These are phyloP conservation scores for Camellia sinensis DNA, from an alignment of 148 eudicot species.

Conservation along the genomic window DNA sequence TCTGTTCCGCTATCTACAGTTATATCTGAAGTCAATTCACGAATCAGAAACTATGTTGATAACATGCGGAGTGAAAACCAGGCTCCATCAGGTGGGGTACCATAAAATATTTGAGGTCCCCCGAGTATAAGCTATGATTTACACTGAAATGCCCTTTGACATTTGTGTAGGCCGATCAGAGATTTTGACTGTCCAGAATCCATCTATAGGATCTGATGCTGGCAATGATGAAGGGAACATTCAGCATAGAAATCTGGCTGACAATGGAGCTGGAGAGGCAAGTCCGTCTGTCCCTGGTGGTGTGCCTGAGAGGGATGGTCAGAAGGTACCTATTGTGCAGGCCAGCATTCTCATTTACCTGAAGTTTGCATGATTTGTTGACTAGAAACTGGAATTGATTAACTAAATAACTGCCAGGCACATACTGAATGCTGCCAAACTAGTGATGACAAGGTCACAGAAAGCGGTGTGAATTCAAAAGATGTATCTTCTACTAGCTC, in stretches of 20 bases:
- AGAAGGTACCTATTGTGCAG: conserved; percentile 33
- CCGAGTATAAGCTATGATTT: not conserved
- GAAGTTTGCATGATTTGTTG: not conserved
- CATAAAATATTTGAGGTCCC: not conserved
- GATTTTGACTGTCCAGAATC: conserved; percentile 33
- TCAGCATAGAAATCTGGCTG: conserved; percentile 12
- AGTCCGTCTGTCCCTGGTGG: not conserved
- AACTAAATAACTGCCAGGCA: conserved; percentile 25
- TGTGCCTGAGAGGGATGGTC: conserved; percentile 24
- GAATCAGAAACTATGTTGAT: conserved; percentile 40
- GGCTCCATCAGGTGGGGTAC: conserved; percentile 39
- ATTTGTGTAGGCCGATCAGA: conserved; percentile 40
- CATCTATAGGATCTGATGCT: conserved; percentile 28
- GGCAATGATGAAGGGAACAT: conserved; percentile 23
- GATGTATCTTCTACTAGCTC: conserved; percentile 28
- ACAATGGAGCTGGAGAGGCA: conserved; percentile 20
- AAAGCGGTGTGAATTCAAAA: conserved; percentile 20
- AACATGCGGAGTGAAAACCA: conserved; percentile 40
- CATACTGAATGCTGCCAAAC: conserved; percentile 22
- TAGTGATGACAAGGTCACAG: conserved; percentile 14
- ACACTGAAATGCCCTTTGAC: conserved; percentile 5
- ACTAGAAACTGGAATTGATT: conserved; percentile 6
- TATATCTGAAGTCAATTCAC: conserved; percentile 53
- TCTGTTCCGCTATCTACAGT: conserved; percentile 36
- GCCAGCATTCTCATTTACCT: conserved; percentile 4